These are phyloP conservation scores for Phytophthora sp. DNA, from an alignment of 352 stramenopile species.

Conservation along the genomic window DNA sequence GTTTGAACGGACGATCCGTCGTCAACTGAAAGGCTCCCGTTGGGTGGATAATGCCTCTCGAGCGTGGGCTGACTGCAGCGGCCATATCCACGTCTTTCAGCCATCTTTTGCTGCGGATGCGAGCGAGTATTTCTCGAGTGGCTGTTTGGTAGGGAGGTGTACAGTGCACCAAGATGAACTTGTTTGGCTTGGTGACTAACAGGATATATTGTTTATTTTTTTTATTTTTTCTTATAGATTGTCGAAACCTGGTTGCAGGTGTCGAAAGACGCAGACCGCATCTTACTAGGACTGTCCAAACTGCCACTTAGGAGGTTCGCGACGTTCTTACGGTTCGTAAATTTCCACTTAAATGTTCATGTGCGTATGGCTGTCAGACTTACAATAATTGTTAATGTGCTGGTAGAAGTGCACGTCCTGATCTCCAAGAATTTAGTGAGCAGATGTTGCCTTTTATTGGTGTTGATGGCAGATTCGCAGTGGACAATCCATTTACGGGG, in stretches of 20 bases:
- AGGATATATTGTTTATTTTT: too few relatives aligned
- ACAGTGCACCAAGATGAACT: too few relatives aligned
- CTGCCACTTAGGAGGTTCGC: constrained; percentile 33
- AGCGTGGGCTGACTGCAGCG: constrained; percentile 22
- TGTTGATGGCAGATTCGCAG: constrained; percentile 38
- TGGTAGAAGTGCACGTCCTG: too few relatives aligned
- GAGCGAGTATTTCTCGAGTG: constrained; percentile 27
- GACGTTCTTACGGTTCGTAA: constrained; percentile 39
- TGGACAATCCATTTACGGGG: constrained; percentile 57
- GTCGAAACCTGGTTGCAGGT: constrained; percentile 47
- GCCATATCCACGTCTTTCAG: constrained; percentile 41
- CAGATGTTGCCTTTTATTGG: constrained; percentile 35
- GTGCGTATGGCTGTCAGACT: too few relatives aligned
- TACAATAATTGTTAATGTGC: too few relatives aligned
- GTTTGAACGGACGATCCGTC: constrained; percentile 34
- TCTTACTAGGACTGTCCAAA: constrained; percentile 47
- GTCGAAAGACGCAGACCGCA: constrained; percentile 10
- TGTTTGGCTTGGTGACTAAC: too few relatives aligned
- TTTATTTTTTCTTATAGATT: constrained; percentile 32
- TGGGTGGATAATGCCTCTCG: constrained; percentile 1
- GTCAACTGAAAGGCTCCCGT: constrained; percentile 29
- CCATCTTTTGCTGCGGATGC: constrained; percentile 27
- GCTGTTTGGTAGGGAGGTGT: constrained; percentile 38
- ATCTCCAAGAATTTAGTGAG: too few relatives aligned
- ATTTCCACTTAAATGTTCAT: too few relatives aligned